Percentiles rank a stretch among this genome's conserved stretches.
phyloP scores from a whole-genome alignment of 2,329 filamentous ascomycete genomes.

The Aspergillus aculeatinus region DNA sequence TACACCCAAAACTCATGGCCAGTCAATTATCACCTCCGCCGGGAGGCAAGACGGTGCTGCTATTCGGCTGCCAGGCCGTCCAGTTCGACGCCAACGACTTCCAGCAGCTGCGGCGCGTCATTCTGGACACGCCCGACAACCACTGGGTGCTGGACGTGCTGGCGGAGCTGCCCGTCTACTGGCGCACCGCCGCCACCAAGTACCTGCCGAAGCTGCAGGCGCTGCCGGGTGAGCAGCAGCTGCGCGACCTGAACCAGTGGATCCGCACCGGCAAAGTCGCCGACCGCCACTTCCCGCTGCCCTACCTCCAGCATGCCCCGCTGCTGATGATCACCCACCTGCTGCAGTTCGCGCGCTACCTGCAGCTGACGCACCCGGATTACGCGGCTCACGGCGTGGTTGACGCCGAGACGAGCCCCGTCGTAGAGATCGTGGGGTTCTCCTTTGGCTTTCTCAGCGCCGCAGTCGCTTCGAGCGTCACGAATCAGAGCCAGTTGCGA shows the following conservation, averaged over 20 bases:
- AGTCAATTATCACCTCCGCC: not conserved
- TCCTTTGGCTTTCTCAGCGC: constrained; percentile 22
- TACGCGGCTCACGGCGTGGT: not conserved
- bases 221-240: constrained; percentile 5
- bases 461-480: constrained; percentile 10
- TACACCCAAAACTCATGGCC: not conserved
- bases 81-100: constrained; percentile 17
- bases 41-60: constrained; percentile 8
- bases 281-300: constrained; percentile 14
- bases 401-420: not conserved
- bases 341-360: constrained; percentile 16
- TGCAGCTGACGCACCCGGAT: not conserved
- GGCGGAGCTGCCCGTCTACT: constrained; percentile 15
- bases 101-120: constrained; percentile 8
- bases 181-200: constrained; percentile 2
- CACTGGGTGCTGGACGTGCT: constrained; percentile 19
- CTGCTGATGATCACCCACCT: constrained; percentile 22
- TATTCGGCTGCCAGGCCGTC: constrained; percentile 23
- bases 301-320: constrained; percentile 20
- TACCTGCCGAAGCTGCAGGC: constrained; percentile 9
- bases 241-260: constrained; percentile 13
- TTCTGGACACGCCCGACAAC: constrained; percentile 14
- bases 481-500: not conserved
- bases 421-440: constrained; percentile 19
- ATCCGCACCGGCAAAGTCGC: constrained; percentile 11